Conservation (phyloP, 1,139 yeast species). For the Hansenula sp. region DNA sequence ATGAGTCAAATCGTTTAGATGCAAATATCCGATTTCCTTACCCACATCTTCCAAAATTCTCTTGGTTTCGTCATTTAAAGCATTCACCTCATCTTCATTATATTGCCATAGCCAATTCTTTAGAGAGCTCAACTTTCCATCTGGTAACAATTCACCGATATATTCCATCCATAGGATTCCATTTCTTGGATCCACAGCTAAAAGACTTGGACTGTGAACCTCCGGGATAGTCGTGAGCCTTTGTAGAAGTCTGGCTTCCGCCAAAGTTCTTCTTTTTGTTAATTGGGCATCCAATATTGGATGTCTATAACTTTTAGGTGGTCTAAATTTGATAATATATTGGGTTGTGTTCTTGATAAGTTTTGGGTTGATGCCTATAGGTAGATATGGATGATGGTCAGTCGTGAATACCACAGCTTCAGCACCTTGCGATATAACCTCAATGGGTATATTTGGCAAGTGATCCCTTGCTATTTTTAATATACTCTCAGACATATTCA, state of each 20-base stretch:
- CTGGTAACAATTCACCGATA: slow-evolving; percentile 47
- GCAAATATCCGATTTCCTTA: slow-evolving; percentile 64
- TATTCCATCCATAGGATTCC: slow-evolving; percentile 92
- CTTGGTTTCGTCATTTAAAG: slow-evolving; percentile 35
- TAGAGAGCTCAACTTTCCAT: slow-evolving; percentile 50
- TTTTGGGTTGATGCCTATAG: slow-evolving; percentile 21
- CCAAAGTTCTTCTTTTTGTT: slow-evolving; percentile 75
- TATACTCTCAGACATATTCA: slow-evolving; percentile 30
- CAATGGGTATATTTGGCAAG: slow-evolving; percentile 45
- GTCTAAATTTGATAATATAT: slow-evolving; percentile 79
- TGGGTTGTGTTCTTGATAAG: slow-evolving; percentile 24
- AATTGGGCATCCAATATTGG: slow-evolving; percentile 72
- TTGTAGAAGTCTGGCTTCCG: slow-evolving; percentile 77
- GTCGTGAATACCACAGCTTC: slow-evolving; percentile 82
- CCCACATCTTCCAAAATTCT: slow-evolving; percentile 56
- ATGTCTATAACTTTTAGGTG: slow-evolving; percentile 86
- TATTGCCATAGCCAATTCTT: slow-evolving; percentile 71
- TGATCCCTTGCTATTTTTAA: slow-evolving; percentile 36
- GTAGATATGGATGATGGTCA: slow-evolving; percentile 62
- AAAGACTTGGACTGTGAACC: slow-evolving; percentile 63
- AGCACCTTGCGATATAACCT: slow-evolving; percentile 86
- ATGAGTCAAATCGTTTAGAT: slow-evolving; percentile 76
- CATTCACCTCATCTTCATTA: slow-evolving; percentile 33
- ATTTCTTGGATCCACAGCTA: slow-evolving; percentile 68
- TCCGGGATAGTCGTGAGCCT: slow-evolving; percentile 50